Conservation (phyloP, 1,284 basidiomycete genomes). For the Neolentinus lepideus region DNA sequence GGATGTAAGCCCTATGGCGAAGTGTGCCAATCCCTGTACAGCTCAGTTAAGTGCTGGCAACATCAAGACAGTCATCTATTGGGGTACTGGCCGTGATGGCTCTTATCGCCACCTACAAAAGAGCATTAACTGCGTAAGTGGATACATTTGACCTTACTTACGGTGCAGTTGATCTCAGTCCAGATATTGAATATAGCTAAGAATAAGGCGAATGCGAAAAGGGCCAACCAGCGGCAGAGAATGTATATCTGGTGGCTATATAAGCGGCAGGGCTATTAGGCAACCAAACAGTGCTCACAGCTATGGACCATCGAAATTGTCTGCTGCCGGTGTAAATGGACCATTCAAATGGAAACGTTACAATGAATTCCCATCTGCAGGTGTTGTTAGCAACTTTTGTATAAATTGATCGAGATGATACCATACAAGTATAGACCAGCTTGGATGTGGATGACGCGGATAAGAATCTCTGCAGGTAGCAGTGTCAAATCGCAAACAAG, state of each 20-base stretch:
- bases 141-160: too few relatives aligned
- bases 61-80: too few relatives aligned
- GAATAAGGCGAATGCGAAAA: neutral
- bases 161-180: neutral
- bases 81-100: neutral
- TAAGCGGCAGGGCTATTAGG: too few relatives aligned
- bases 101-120: neutral
- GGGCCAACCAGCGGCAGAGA: neutral
- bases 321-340: neutral
- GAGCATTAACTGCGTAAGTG: neutral
- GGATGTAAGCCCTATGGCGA: neutral
- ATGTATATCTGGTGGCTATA: neutral
- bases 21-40: neutral
- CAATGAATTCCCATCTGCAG: neutral
- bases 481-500: neutral
- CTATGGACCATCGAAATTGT: neutral
- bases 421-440: neutral
- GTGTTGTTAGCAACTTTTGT: neutral
- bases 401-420: neutral
- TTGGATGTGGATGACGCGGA: neutral
- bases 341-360: neutral
- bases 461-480: neutral
- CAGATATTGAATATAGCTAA: neutral
- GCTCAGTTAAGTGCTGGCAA: neutral
- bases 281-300: neutral